A percentile compares a stretch with the other conserved stretches of the same genome.
Conservation (phyloP, 768 basidiomycete genomes). For the Kwoniella botswanensis region DNA sequence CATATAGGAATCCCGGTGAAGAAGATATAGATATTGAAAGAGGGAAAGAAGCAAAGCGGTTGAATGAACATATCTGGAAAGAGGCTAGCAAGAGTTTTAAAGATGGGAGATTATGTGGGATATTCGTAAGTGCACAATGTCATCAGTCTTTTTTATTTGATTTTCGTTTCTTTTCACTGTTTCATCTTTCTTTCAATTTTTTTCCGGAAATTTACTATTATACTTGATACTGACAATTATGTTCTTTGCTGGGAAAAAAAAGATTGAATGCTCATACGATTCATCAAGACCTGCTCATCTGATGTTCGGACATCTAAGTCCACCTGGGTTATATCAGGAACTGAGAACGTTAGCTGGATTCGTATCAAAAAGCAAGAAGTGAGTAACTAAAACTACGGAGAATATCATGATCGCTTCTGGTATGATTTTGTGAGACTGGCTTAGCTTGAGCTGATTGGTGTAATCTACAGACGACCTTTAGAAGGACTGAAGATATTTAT, state of each 20-base stretch:
- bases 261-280: slow-evolving; percentile 84
- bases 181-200: not conserved
- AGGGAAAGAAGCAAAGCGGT: slow-evolving; percentile 42
- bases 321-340: slow-evolving; percentile 78
- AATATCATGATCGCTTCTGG: not conserved
- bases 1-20: slow-evolving; percentile 17
- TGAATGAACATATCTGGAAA: slow-evolving; percentile 76
- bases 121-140: slow-evolving; percentile 68
- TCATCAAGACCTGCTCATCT: slow-evolving; percentile 69
- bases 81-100: slow-evolving; percentile 74
- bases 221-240: too few species aligned
- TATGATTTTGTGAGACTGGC: too few species aligned
- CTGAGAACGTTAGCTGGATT: slow-evolving; percentile 62
- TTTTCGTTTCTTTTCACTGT: not conserved
- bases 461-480: slow-evolving; percentile 34
- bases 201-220: not conserved
- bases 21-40: slow-evolving; percentile 18
- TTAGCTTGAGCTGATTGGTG: not conserved
- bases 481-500: slow-evolving; percentile 66
- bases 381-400: not conserved
- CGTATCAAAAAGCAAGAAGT: slow-evolving; percentile 41
- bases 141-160: not conserved
- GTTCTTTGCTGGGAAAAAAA: not conserved
- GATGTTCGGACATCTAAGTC: slow-evolving; percentile 85
- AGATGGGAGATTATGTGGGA: slow-evolving; percentile 68